Conservation (phyloP, 441 rosid genomes). For the Daphne laureola region DNA sequence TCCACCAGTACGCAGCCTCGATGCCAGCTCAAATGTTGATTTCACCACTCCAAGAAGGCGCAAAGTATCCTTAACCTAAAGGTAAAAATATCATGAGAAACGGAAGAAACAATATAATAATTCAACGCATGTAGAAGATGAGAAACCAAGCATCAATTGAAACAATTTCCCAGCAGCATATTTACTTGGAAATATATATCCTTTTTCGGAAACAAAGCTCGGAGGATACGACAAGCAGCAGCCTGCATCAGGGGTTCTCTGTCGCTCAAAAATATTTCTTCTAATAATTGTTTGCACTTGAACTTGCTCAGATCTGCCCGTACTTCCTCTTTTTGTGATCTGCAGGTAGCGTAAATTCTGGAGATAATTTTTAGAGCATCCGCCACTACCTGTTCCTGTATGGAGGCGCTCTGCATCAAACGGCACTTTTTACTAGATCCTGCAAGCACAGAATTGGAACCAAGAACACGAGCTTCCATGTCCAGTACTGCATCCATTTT, state of each 20-base stretch:
- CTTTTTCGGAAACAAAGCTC: conserved; percentile 77
- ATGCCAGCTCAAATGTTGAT: conserved; percentile 67
- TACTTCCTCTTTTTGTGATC: conserved; percentile 58
- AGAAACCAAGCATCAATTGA: conserved; percentile 7
- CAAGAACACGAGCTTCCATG: conserved; percentile 97
- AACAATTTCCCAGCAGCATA: conserved; percentile 1
- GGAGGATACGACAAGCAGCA: conserved; percentile 90
- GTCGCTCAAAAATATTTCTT: conserved; percentile 87
- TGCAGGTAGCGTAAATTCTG: conserved; percentile 51
- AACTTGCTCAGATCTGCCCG: conserved; percentile 48
- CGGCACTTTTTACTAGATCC: conserved; percentile 71
- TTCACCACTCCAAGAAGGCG: conserved; percentile 97
- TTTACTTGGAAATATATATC: conserved; percentile 88
- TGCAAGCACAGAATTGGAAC: conserved; percentile 58
- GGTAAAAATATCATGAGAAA: conserved; percentile 19
- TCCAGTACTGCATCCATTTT: conserved; percentile 92
- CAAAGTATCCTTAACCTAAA: conserved; percentile 88
- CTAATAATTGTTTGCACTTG: conserved; percentile 82
- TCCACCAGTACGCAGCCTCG: conserved; percentile 83
- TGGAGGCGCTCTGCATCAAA: conserved; percentile 60
- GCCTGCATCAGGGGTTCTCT: conserved; percentile 88
- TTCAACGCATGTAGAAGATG: not conserved
- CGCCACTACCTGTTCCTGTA: conserved; percentile 94
- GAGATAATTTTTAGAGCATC: conserved; percentile 95
- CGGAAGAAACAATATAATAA: conserved; percentile 5